Conservation (phyloP, 2,329 filamentous ascomycete species). For the Alternaria brassicae region DNA sequence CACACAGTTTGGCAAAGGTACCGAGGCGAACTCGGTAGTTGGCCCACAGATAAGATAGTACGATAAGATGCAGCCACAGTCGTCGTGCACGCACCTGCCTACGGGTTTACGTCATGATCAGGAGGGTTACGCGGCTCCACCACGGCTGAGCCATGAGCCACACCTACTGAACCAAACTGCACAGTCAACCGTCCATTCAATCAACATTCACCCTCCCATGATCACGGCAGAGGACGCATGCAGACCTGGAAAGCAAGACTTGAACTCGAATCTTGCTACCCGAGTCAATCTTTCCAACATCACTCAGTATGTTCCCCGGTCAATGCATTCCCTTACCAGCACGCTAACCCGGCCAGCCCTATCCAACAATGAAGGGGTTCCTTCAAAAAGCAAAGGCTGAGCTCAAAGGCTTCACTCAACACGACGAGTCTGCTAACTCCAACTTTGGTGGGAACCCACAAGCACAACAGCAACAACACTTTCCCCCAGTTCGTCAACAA, state of each 20-base stretch:
- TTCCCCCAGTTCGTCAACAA: background rate
- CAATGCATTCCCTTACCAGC: slow-evolving; percentile 5
- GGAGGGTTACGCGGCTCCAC: slow-evolving; percentile 19
- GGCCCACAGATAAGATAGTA: background rate
- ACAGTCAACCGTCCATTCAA: background rate
- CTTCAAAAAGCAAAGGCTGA: slow-evolving; percentile 41
- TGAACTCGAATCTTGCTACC: background rate
- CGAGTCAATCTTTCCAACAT: background rate
- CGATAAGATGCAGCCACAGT: slow-evolving; percentile 11
- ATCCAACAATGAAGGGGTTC: slow-evolving; percentile 35
- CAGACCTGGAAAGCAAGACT: background rate
- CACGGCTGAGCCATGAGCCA: background rate
- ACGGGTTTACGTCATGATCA: slow-evolving; percentile 22
- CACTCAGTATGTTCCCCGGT: background rate
- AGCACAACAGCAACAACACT: slow-evolving; percentile 8
- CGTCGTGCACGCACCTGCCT: slow-evolving; percentile 3
- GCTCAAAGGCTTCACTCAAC: slow-evolving; percentile 22
- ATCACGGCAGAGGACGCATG: background rate
- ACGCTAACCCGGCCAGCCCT: slow-evolving; percentile 15
- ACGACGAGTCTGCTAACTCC: background rate
- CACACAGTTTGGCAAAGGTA: background rate
- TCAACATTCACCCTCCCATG: background rate
- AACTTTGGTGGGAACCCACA: background rate
- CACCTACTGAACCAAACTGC: background rate
- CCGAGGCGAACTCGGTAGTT: background rate